phyloP scores from a whole-genome alignment of 768 basidiomycete genomes.

The Mycena albidolilacea region DNA sequence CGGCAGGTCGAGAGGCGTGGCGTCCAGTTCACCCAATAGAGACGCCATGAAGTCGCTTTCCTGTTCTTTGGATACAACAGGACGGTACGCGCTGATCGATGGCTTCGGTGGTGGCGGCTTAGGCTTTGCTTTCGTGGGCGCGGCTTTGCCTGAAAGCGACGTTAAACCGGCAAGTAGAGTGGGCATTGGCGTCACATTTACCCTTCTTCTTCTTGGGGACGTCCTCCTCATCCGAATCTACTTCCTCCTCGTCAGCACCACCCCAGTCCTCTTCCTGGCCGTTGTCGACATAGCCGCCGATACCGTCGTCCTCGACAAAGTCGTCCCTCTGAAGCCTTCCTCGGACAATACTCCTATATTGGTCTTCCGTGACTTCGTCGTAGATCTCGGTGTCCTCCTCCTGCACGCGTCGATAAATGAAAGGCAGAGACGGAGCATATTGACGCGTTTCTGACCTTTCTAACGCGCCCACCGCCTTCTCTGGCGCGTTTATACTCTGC shows the following conservation, averaged over 20 bases:
- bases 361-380: conserved; percentile 91
- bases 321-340: conserved; percentile 89
- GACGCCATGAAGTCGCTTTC: conserved; percentile 93
- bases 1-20: conserved; percentile 53
- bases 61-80: conserved; percentile 79
- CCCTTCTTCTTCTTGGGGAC: conserved; percentile 60
- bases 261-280: conserved; percentile 94
- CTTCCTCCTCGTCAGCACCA: conserved; percentile 68
- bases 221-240: conserved; percentile 72
- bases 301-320: conserved; percentile 96
- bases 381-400: conserved; percentile 81
- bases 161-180: conserved; percentile 27
- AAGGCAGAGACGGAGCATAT: conserved; percentile 17
- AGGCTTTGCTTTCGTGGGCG: conserved; percentile 60
- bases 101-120: conserved; percentile 69
- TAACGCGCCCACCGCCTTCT: conserved; percentile 70
- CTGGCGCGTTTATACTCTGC: conserved; percentile 73
- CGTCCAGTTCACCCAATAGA: conserved; percentile 82
- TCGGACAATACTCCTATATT: conserved; percentile 89
- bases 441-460: conserved; percentile 63
- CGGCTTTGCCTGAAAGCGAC: conserved; percentile 54
- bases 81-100: conserved; percentile 86
- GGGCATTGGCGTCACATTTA: conserved; percentile 42
- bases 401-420: conserved; percentile 44
- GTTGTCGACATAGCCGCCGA: conserved; percentile 93